These are phyloP conservation scores for Aureobasidium zeae DNA, from an alignment of 2,329 filamentous ascomycete species.

Conservation along the genomic window DNA sequence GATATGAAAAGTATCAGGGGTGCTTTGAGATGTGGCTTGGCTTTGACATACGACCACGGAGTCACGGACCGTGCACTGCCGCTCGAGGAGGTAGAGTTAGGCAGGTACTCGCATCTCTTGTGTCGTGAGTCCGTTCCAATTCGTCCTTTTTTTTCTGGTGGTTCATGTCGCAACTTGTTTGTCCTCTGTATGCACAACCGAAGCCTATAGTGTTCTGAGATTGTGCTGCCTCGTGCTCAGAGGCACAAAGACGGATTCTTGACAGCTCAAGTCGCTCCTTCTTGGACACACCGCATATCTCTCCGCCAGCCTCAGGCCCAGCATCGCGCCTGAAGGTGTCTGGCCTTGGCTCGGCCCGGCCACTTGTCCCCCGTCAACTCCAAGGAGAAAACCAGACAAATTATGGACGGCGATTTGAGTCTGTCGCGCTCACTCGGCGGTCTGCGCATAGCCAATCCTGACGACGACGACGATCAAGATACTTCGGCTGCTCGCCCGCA, in stretches of 20 bases:
- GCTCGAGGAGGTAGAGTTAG: no score
- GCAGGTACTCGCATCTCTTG: no score
- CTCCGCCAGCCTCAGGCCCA: constrained; percentile 4
- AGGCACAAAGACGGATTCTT: not conserved
- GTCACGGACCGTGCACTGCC: no score
- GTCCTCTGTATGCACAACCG: not conserved
- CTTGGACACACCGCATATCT: constrained; percentile 15
- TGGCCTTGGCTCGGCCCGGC: constrained; percentile 19
- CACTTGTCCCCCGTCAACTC: constrained; percentile 9
- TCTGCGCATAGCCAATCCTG: constrained; percentile 92
- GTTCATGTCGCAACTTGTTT: not conserved
- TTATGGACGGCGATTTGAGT: constrained; percentile 87
- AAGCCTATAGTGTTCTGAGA: not conserved
- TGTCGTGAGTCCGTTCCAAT: no score
- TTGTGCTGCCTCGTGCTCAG: constrained; percentile 5
- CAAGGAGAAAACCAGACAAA: constrained; percentile 20
- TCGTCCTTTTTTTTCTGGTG: no score
- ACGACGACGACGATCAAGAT: constrained; percentile 49
- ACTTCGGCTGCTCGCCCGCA: constrained; percentile 24
- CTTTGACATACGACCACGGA: no score
- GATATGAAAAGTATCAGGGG: no score
- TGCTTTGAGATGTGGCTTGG: no score
- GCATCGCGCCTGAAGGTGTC: constrained; percentile 12
- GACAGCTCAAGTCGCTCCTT: not conserved
- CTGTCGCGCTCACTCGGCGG: constrained; percentile 88